Evolutionary conservation across 805 yeast species (phyloP).

Genomic region (Monosporozyma siamensis): DNA sequence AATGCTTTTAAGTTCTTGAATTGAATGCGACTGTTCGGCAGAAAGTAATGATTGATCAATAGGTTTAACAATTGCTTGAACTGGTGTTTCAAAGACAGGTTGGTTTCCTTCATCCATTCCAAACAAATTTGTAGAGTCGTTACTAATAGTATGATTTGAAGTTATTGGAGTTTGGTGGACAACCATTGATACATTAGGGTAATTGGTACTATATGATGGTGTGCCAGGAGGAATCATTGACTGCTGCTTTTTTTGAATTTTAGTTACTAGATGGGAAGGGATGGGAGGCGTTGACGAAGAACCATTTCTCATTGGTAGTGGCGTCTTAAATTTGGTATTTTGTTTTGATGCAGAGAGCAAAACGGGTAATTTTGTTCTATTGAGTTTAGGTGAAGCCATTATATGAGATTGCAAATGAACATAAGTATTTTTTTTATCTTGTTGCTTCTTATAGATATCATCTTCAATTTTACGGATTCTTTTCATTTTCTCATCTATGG

Average conservation of each 20-base stretch:
- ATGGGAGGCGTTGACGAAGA: conserved; percentile 15
- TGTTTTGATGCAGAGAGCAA: conserved; percentile 22
- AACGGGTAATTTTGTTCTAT: conserved; percentile 26
- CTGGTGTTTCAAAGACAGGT: conserved; percentile 16
- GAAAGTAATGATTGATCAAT: conserved; percentile 2
- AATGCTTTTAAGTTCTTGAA: conserved; percentile 19
- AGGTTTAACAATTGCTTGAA: conserved; percentile 5
- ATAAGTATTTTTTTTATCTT: conserved; percentile 20
- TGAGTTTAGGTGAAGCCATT: conserved; percentile 23
- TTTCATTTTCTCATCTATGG: conserved; percentile 24
- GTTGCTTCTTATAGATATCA: conserved; percentile 9
- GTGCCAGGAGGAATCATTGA: conserved; percentile 9
- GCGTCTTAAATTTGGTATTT: conserved; percentile 21
- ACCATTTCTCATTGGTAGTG: conserved; percentile 11
- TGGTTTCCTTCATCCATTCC: conserved; percentile 6
- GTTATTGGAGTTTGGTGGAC: conserved; percentile 5
- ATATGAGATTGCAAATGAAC: conserved; percentile 24
- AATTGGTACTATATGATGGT: conserved; percentile 14
- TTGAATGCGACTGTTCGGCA: conserved; percentile 7
- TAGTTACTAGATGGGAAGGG: conserved; percentile 26
- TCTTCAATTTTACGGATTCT: conserved; percentile 21
- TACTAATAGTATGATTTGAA: not conserved
- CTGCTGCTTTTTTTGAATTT: conserved; percentile 8
- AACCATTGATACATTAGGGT: conserved; percentile 7
- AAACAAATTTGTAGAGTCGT: not conserved